Evolutionary conservation across 768 basidiomycete genomes (phyloP), one percentile per base, ranked within the genome.

Genomic region (Mycena vulgaris): DNA sequence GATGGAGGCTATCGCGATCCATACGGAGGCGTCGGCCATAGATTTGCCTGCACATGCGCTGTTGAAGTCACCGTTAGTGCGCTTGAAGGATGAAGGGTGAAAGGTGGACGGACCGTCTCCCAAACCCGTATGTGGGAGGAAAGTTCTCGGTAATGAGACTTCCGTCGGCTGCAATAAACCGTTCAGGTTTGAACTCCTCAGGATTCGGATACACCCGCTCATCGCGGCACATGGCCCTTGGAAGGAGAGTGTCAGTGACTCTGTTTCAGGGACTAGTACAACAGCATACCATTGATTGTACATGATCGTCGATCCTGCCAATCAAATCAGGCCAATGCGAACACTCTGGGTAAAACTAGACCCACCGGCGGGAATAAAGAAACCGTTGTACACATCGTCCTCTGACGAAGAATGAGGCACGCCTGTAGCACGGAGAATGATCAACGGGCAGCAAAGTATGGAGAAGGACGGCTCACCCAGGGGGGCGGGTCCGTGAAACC

Each of bases 181-280:
- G 78, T 37, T 83, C 83, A 5, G 83, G 85, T 0, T 66, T 71
- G 70, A 85, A 86, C 23, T 75, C 71, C 9, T 78, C 77, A 16
- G 84, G 83, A 35, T 80, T 71, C 4, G 81, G 78, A 45, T 83
- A 85, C 5, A 72, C 73, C 37, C 74, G 67, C 37, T 75, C 75
- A n/a, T 85, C 78, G 45, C 80, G 84, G 21, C 76, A 72, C 57
- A 84, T 74, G 13, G 78, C 79, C 84, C 84, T 80, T 57, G 10
- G 53, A 55, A 40, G 23, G 0, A 23, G 16, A 27, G 56, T 52
- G 35, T 69, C 17, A 47, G 37, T 16, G 31, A 3, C 31, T 56
- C 28, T 9, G 3, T n/a, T 39, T 25, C 21, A 27, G 48, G 27
- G 25, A 33, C n/a, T 16, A n/a, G n/a, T 25, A 5, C 16, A 25